These are phyloP conservation scores for Colletotrichum sp. DNA, from an alignment of 2,329 filamentous ascomycete species.

Conservation along the genomic window DNA sequence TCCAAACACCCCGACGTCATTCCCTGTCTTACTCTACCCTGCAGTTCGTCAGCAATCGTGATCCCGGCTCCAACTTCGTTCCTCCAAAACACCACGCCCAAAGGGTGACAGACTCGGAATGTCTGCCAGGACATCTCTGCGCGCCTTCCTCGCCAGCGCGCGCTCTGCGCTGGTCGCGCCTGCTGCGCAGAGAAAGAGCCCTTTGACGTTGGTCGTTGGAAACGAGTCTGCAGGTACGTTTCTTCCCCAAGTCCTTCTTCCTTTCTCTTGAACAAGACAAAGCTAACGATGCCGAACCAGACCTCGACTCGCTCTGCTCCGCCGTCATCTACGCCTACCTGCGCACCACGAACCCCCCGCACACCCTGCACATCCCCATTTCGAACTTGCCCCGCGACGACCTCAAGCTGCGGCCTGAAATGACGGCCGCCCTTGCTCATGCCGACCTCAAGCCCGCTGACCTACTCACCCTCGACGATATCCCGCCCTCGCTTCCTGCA, in stretches of 20 bases:
- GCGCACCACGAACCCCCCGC: constrained; percentile 61
- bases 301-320: constrained; percentile 81
- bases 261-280: neutral
- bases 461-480: constrained; percentile 66
- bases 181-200: constrained; percentile 46
- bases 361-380: constrained; percentile 71
- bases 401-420: constrained; percentile 75
- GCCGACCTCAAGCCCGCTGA: constrained; percentile 65
- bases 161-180: constrained; percentile 50
- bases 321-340: constrained; percentile 78
- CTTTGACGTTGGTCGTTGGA: constrained; percentile 67
- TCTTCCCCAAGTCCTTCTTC: neutral
- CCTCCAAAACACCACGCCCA: neutral
- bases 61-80: neutral
- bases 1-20: constrained; percentile 9
- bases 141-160: constrained; percentile 56
- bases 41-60: neutral
- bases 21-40: neutral
- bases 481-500: constrained; percentile 49
- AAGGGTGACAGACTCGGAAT: constrained; percentile 20
- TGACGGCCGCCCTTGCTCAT: constrained; percentile 66
- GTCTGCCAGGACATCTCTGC: constrained; percentile 44
- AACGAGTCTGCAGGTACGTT: constrained; percentile 69
- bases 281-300: constrained; percentile 42
- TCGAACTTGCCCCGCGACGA: constrained; percentile 73